These are phyloP conservation scores for Picea mariana DNA, from an alignment of 83 land plant genomes.

Conservation along the genomic window DNA sequence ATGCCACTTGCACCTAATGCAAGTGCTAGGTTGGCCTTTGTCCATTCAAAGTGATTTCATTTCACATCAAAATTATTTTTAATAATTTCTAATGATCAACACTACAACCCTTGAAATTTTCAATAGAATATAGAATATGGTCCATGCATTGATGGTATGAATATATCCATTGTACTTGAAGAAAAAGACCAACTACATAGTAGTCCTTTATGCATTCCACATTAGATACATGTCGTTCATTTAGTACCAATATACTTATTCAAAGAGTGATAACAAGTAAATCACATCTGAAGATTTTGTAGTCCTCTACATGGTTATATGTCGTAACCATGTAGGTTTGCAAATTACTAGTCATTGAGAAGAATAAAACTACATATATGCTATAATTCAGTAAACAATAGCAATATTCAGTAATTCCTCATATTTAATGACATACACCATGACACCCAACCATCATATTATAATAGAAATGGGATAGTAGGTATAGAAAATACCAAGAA, in stretches of 20 bases:
- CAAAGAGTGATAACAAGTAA: neutral
- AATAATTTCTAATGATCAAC: neutral
- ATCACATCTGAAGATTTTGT: neutral
- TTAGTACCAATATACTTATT: neutral
- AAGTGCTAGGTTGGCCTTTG: no score
- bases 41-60: no score
- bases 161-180: neutral
- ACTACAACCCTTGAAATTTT: neutral
- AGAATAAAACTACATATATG: neutral
- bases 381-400: neutral
- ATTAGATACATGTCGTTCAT: neutral
- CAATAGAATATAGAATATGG: neutral
- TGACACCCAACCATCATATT: conserved; percentile 4
- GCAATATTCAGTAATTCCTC: conserved; percentile 1
- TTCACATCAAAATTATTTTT: neutral
- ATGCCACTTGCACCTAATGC: no score
- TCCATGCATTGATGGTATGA: no score
- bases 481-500: neutral
- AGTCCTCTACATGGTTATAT: neutral
- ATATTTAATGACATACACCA: neutral
- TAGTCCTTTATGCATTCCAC: neutral
- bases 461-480: neutral
- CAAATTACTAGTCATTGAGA: neutral
- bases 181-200: neutral
- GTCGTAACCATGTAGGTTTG: neutral